Evolutionary conservation across 1,284 basidiomycete species (phyloP).

Genomic region (Trichosporon inkin): DNA sequence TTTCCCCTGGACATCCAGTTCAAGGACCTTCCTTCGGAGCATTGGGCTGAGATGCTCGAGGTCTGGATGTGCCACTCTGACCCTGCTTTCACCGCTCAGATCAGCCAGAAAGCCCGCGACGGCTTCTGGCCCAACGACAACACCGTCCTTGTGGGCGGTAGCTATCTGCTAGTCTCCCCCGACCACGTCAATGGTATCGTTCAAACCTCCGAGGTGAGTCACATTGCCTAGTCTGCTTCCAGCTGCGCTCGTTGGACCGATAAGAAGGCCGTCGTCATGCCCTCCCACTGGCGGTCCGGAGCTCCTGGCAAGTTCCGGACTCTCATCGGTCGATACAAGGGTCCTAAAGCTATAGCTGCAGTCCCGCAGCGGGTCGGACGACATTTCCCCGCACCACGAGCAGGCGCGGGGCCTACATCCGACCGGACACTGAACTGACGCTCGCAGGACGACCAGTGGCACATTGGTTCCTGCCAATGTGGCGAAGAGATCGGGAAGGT

Average conservation of each 20-base stretch:
- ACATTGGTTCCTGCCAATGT: conserved; percentile 66
- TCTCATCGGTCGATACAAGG: conserved; percentile 73
- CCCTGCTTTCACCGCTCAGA: conserved; percentile 69
- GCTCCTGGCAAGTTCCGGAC: conserved; percentile 40
- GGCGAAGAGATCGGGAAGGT: conserved; percentile 70
- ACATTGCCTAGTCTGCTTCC: not conserved
- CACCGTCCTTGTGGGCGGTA: conserved; percentile 75
- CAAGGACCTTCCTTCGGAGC: conserved; percentile 83
- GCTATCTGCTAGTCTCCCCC: conserved; percentile 61
- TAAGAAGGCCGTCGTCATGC: conserved; percentile 79
- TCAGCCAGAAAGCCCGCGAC: conserved; percentile 60
- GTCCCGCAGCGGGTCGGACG: conserved; percentile 43
- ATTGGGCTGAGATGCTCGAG: conserved; percentile 95
- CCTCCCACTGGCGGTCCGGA: conserved; percentile 60
- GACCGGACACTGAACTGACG: conserved; percentile 57
- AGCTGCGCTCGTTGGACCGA: conserved; percentile 56
- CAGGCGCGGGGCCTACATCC: conserved; percentile 78
- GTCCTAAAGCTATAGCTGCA: conserved; percentile 63
- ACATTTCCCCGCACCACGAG: conserved; percentile 68
- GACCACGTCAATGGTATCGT: not conserved
- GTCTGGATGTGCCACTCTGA: conserved; percentile 98
- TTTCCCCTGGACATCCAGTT: conserved; percentile 60
- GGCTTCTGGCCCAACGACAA: conserved; percentile 73
- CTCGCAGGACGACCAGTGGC: conserved; percentile 58
- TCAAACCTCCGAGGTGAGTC: not conserved